These are phyloP conservation scores for Arthrobotrys entomopaga DNA, from an alignment of 2,329 filamentous ascomycete species.

Conservation along the genomic window DNA sequence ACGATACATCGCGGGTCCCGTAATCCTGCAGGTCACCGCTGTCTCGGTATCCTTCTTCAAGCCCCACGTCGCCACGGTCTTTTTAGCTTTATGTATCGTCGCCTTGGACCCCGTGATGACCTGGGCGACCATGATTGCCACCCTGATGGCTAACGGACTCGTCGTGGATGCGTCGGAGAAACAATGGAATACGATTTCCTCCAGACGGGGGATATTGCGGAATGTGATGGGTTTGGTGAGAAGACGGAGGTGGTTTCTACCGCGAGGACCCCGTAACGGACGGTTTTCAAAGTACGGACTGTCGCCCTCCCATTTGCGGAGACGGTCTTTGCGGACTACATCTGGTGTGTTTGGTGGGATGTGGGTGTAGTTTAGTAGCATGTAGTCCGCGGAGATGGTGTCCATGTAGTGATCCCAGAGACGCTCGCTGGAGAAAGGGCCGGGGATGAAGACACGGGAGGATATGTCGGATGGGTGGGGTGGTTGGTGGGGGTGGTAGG, in stretches of 20 bases:
- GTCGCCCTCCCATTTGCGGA: constrained; percentile 86
- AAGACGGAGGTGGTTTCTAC: constrained; percentile 75
- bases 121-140: constrained; percentile 84
- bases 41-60: constrained; percentile 76
- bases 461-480: constrained; percentile 85
- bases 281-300: constrained; percentile 96
- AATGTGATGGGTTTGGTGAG: constrained; percentile 80
- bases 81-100: constrained; percentile 74
- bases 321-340: constrained; percentile 70
- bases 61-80: constrained; percentile 78
- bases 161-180: constrained; percentile 75
- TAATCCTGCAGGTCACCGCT: constrained; percentile 79
- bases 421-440: constrained; percentile 87
- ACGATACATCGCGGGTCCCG: constrained; percentile 83
- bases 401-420: constrained; percentile 89
- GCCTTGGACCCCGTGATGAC: constrained; percentile 83
- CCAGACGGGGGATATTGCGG: constrained; percentile 84
- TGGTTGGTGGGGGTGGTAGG: constrained; percentile 90
- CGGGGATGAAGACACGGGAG: constrained; percentile 87
- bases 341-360: constrained; percentile 78
- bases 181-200: constrained; percentile 81
- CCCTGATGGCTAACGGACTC: constrained; percentile 79
- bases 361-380: constrained; percentile 89
- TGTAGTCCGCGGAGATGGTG: constrained; percentile 85
- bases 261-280: constrained; percentile 83